Conservation (phyloP, 345 rosid genomes). For the Cardamine resedifolia region DNA sequence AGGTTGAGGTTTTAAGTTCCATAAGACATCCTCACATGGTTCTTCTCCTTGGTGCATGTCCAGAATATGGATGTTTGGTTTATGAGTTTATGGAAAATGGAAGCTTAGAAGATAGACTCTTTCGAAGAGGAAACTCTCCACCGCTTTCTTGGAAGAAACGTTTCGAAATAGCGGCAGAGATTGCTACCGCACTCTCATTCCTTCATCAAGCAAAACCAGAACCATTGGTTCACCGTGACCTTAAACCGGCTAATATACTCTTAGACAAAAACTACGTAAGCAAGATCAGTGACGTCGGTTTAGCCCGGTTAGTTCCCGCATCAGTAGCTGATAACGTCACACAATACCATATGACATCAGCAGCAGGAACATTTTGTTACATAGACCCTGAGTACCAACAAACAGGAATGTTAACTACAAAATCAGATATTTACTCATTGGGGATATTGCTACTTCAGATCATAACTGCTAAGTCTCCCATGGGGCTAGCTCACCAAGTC, state of each 20-base stretch:
- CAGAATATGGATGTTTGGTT: slow-evolving; percentile 79
- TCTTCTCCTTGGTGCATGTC: slow-evolving; percentile 84
- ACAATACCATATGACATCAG: slow-evolving; percentile 76
- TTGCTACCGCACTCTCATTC: slow-evolving; percentile 73
- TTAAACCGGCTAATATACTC: slow-evolving; percentile 90
- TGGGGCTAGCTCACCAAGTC: slow-evolving; percentile 80
- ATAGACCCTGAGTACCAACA: slow-evolving; percentile 93
- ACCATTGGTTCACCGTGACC: slow-evolving; percentile 84
- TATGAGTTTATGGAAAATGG: slow-evolving; percentile 79
- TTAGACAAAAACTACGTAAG: slow-evolving; percentile 68
- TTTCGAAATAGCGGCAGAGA: slow-evolving; percentile 72
- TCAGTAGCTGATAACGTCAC: slow-evolving; percentile 73
- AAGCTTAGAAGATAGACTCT: slow-evolving; percentile 75
- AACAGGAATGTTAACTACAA: slow-evolving; percentile 73
- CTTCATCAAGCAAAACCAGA: slow-evolving; percentile 94
- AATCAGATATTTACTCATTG: slow-evolving; percentile 73
- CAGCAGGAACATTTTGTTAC: slow-evolving; percentile 89
- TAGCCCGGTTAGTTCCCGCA: slow-evolving; percentile 82
- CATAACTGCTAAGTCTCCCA: slow-evolving; percentile 71
- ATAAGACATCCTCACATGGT: slow-evolving; percentile 93
- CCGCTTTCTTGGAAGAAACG: slow-evolving; percentile 71
- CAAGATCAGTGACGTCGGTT: slow-evolving; percentile 91
- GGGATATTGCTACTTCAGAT: slow-evolving; percentile 81
- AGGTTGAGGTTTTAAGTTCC: slow-evolving; percentile 80
- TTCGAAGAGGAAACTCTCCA: slow-evolving; percentile 53